Percentiles rank a stretch among this genome's conserved stretches.
phyloP scores from a whole-genome alignment of 352 stramenopile genomes.

The Phytopythium kandeliae region DNA sequence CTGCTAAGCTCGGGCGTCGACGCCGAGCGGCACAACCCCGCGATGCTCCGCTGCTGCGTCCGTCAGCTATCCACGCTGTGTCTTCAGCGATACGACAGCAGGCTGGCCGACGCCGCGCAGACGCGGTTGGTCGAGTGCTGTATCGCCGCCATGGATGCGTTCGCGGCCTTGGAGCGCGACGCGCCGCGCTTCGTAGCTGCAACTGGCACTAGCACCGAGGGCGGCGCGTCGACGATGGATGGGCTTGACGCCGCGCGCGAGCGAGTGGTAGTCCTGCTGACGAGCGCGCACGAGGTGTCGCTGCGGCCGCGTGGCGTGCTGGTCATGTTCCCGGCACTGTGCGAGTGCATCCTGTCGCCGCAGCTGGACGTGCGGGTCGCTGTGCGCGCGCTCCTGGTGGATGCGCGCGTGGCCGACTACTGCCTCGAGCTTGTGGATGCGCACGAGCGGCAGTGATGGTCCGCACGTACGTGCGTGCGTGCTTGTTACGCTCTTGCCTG shows the following conservation, averaged over 20 bases:
- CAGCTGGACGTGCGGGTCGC: conserved; percentile 57
- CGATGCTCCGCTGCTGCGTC: conserved; percentile 66
- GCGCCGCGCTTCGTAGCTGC: not conserved
- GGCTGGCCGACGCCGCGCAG: conserved; percentile 37
- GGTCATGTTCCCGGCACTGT: conserved; percentile 75
- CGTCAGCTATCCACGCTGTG: conserved; percentile 69
- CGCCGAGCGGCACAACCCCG: conserved; percentile 44
- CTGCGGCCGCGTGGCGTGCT: conserved; percentile 53
- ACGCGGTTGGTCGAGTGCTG: conserved; percentile 58
- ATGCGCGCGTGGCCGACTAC: conserved; percentile 41
- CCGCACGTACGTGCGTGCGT: too few species aligned
- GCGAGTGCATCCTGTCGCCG: conserved; percentile 64
- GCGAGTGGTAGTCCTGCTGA: conserved; percentile 64
- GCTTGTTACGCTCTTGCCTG: too few species aligned
- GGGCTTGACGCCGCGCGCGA: conserved; percentile 35
- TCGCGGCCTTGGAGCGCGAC: conserved; percentile 34
- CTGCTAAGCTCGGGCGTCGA: conserved; percentile 62
- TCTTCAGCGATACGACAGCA: conserved; percentile 50
- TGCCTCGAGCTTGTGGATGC: conserved; percentile 42
- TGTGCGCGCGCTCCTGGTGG: conserved; percentile 63
- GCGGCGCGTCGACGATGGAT: too few species aligned
- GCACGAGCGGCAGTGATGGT: conserved; percentile 18
- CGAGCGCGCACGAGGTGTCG: conserved; percentile 41
- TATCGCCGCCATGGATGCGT: conserved; percentile 39
- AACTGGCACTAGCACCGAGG: too few species aligned